A percentile compares a stretch with the other conserved stretches of the same genome.
Evolutionary conservation across 2,329 filamentous ascomycete species (phyloP).

Genomic region (Chaetomiaceae sp.): DNA sequence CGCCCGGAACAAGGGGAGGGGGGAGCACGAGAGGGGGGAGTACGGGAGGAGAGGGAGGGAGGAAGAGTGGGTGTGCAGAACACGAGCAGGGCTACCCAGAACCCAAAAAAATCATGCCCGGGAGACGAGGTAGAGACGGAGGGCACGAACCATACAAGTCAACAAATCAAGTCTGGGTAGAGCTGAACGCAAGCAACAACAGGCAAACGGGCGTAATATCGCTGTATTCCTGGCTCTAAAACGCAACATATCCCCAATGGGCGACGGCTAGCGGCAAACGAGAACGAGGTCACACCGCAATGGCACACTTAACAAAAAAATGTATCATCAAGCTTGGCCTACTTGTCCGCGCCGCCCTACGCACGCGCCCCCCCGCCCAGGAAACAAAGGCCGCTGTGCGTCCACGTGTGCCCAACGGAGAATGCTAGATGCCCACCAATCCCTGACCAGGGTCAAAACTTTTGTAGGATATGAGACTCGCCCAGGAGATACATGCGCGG

Average conservation of each 20-base stretch:
- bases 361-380: slow-evolving; percentile 46
- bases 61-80: not conserved
- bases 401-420: slow-evolving; percentile 42
- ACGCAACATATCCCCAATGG: slow-evolving; percentile 6
- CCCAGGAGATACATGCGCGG: slow-evolving; percentile 44
- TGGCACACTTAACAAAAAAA: slow-evolving; percentile 38
- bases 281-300: slow-evolving; percentile 29
- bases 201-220: not conserved
- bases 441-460: slow-evolving; percentile 53
- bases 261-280: slow-evolving; percentile 26
- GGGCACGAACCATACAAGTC: not conserved
- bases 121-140: not conserved
- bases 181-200: not conserved
- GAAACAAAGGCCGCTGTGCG: slow-evolving; percentile 46
- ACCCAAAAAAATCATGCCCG: not conserved
- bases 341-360: slow-evolving; percentile 46
- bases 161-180: not conserved
- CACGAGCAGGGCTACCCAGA: not conserved
- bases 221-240: not conserved
- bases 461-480: slow-evolving; percentile 55
- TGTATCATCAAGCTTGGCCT: slow-evolving; percentile 55
- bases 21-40: not conserved
- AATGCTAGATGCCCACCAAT: slow-evolving; percentile 45
- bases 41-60: not conserved
- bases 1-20: not conserved